Base-by-base conservation (phyloP, 768 basidiomycete genomes). In the Albatrellus ellisii region DNA sequence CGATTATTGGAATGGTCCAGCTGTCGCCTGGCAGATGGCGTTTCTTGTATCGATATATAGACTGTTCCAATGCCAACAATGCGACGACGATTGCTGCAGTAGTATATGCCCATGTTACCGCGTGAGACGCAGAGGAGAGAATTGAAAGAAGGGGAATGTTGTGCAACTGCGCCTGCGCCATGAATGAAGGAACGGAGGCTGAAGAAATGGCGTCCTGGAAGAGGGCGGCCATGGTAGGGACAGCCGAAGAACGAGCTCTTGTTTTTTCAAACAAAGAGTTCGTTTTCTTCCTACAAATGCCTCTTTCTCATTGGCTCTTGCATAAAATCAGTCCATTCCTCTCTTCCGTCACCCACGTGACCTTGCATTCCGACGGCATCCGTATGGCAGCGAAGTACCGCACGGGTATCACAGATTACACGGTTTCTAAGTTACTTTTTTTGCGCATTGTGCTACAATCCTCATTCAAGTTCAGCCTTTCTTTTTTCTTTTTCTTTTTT, bases 1-100 rank as follows among this genome's bases (percentile, higher is more conserved):
- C 95, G 43, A 99, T 97, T 54, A 99, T 54, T n/a, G 95, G 95
- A 49, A 95, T 91, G 10, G 90, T 95, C 91, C 90, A 97, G 56
- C 60, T 68, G 35, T 71, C 76, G 5, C 94, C 94, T 0, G 94
- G 91, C 6, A 97, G 72, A 52, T 83, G 74, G 15, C 70, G 73
- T 56, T 98, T 98, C 66, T 95, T 92, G 56, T 71, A 72, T 26
- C 94, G 69, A 61, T 94, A 99, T 15, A 91, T 73, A 25, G 73
- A 66, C 64, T 95, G 91, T 56, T 99, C 94, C 41, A 94, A 68
- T 35, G 76, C 64, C 38, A 99, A 77, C 31, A 99, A 73, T 10
- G 81, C 67, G 39, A 75, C 59, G 45, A 95, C 50, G 53, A 94
- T 58, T 29, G 75, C 78, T 26, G 63, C 47, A n/a, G 79, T 75